These are phyloP conservation scores for Alternaria consortialis DNA, from an alignment of 2,329 filamentous ascomycete genomes.

Conservation along the genomic window DNA sequence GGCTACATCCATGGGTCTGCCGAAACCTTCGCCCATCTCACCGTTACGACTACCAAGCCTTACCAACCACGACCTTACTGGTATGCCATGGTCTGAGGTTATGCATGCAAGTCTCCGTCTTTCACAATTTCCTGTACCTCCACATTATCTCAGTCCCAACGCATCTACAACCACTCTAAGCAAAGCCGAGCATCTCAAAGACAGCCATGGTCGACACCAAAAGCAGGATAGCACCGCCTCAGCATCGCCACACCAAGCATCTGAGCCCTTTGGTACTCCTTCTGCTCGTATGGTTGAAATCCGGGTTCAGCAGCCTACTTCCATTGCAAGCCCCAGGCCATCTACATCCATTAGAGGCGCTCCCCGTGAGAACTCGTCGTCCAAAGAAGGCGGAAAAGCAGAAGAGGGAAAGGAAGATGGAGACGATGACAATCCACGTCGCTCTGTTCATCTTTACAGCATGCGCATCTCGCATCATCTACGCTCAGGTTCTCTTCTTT, in stretches of 20 bases:
- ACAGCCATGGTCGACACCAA: background rate
- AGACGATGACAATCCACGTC: slow-evolving; percentile 29
- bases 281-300: slow-evolving; percentile 24
- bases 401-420: slow-evolving; percentile 9
- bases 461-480: slow-evolving; percentile 58
- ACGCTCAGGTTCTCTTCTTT: slow-evolving; percentile 52
- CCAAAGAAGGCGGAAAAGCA: background rate
- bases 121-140: slow-evolving; percentile 37
- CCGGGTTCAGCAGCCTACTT: slow-evolving; percentile 32
- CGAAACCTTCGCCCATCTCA: slow-evolving; percentile 31
- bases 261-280: background rate
- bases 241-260: background rate
- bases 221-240: background rate
- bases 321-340: slow-evolving; percentile 22
- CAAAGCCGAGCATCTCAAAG: background rate
- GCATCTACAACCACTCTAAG: slow-evolving; percentile 19
- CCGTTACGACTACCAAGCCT: slow-evolving; percentile 44
- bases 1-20: slow-evolving; percentile 37
- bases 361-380: slow-evolving; percentile 18
- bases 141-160: slow-evolving; percentile 20
- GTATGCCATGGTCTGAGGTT: slow-evolving; percentile 38
- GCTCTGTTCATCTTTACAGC: slow-evolving; percentile 53
- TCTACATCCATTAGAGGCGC: slow-evolving; percentile 24
- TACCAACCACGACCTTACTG: slow-evolving; percentile 30
- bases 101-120: slow-evolving; percentile 44